Evolutionary conservation across 2,329 filamentous ascomycete species (phyloP), one percentile per base, ranked within the genome.

Genomic region (Stachybotrys elegans): DNA sequence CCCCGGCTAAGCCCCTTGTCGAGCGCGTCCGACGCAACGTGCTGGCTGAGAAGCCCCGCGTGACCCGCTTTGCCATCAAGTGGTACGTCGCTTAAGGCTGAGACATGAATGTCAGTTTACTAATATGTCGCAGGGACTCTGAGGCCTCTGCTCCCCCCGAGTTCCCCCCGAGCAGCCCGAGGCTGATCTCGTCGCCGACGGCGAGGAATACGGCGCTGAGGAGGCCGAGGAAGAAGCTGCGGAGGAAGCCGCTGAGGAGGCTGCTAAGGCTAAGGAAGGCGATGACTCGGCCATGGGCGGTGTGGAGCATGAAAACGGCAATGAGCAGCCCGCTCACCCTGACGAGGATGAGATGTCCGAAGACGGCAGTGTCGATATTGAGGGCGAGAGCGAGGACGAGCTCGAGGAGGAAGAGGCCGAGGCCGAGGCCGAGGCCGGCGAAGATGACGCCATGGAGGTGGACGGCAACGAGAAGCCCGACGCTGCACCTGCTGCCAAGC

Each of bases 121-220:
- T 45, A 40, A 49, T 22, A 2, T 17, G 13, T 42, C 8, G 3
- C 6, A 96, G 91, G 91, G 93, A 98, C 62, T 93, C 88, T n/a
- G 93, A 98, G 61, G 92, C 91, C 53, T 93, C 90, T 63, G 93
- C 93, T 22, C 93, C 93, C 3, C 84, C 93, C 51, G 92, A 98
- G 69, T 98, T 88, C 66, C 93, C 93, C 94, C 93, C 49, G 93
- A 98, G 65, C 93, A 98, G 70, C 93, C 93, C 34, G 93, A 98
- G 65, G 93, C 91, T 43, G 94, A 98, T 60, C 77, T 85, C 36
- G 77, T 80, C 42, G 86, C 86, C 35, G 92, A 96, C 56, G 93
- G 95, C 55, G 85, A 87, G 21, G 81, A 86, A 54, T 98, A 98
- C 60, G 93, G 92, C 50, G 89, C 87, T 19, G 93, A 97, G 44